Conservation (phyloP, 2,329 filamentous ascomycete species). For the Aspergillus sp. region DNA sequence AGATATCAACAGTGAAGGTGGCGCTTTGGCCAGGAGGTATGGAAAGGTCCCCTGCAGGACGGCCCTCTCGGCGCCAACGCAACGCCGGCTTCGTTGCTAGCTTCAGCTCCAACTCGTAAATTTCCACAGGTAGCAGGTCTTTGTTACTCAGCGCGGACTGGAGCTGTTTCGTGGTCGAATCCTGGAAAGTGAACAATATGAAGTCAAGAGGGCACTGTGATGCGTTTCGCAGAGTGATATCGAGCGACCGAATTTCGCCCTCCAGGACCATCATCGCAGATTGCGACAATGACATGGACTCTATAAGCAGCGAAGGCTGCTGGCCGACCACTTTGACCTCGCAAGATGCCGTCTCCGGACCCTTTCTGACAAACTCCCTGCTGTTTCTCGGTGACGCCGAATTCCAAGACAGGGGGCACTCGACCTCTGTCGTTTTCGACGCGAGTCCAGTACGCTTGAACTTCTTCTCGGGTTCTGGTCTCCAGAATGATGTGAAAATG, state of each 20-base stretch:
- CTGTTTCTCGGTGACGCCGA: slow-evolving; percentile 31
- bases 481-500: slow-evolving; percentile 71
- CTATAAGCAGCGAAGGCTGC: slow-evolving; percentile 68
- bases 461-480: slow-evolving; percentile 58
- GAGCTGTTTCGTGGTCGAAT: slow-evolving; percentile 71
- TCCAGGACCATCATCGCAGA: slow-evolving; percentile 87
- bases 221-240: slow-evolving; percentile 68
- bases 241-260: slow-evolving; percentile 71
- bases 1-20: slow-evolving; percentile 72
- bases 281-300: slow-evolving; percentile 68
- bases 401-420: slow-evolving; percentile 39
- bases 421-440: slow-evolving; percentile 42
- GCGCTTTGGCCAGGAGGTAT: slow-evolving; percentile 60
- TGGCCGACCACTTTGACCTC: slow-evolving; percentile 65
- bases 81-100: slow-evolving; percentile 63
- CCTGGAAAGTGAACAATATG: slow-evolving; percentile 77
- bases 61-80: slow-evolving; percentile 43
- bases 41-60: slow-evolving; percentile 41
- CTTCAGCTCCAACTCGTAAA: slow-evolving; percentile 79
- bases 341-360: slow-evolving; percentile 27
- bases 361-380: slow-evolving; percentile 23
- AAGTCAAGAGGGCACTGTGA: slow-evolving; percentile 72
- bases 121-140: slow-evolving; percentile 65
- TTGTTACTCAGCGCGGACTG: slow-evolving; percentile 66
- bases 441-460: slow-evolving; percentile 64